Conservation (phyloP, 2,329 filamentous ascomycete genomes). For the Ascochyta viciae-villosae region DNA sequence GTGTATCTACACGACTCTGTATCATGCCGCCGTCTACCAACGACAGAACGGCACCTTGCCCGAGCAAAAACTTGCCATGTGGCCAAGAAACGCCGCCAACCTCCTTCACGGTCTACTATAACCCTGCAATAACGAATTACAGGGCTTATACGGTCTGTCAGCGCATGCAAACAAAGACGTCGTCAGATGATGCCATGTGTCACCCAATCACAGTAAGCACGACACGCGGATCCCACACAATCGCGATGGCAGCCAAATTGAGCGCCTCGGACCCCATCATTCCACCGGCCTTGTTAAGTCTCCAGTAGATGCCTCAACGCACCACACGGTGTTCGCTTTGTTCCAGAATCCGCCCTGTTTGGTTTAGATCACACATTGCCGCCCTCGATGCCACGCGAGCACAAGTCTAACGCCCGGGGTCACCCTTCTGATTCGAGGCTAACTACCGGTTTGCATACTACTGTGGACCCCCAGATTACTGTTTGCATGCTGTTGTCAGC, state of each 20-base stretch:
- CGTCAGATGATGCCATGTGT: conserved; percentile 18
- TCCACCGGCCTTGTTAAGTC: conserved; percentile 7
- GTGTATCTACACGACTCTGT: neutral
- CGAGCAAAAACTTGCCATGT: conserved; percentile 8
- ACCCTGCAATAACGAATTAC: conserved; percentile 3
- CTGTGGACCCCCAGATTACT: neutral
- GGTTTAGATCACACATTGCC: conserved; percentile 3
- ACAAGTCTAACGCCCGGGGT: conserved; percentile 4
- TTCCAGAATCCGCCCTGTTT: neutral
- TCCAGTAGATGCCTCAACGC: neutral
- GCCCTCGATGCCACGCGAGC: conserved; percentile 15
- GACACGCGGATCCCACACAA: conserved; percentile 13
- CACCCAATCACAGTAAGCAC: conserved; percentile 17
- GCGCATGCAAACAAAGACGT: conserved; percentile 8
- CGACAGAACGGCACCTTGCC: conserved; percentile 1
- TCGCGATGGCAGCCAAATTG: conserved; percentile 6
- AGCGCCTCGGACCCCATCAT: neutral
- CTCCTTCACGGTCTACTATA: neutral
- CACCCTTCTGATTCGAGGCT: conserved; percentile 1
- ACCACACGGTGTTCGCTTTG: neutral
- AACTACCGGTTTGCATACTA: neutral
- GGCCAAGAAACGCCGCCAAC: conserved; percentile 6
- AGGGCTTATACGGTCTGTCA: conserved; percentile 6
- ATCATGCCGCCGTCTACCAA: neutral
- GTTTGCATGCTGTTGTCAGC: conserved; percentile 7